Evolutionary conservation across 1,284 basidiomycete species (phyloP).

Genomic region (Puccinia novopanici): DNA sequence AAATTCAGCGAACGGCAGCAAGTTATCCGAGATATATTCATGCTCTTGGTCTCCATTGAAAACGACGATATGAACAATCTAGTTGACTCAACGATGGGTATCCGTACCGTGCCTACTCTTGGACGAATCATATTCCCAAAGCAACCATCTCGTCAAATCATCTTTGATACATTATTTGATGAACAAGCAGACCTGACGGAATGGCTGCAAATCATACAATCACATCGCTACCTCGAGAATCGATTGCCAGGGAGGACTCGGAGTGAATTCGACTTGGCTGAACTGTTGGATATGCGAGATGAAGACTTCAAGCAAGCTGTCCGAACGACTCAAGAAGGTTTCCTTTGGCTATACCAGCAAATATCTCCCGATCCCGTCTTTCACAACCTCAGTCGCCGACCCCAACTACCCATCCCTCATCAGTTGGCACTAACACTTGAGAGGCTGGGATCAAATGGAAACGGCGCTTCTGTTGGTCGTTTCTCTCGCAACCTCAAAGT

Average conservation of each 20-base stretch:
- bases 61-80: too few species aligned
- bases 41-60: too few species aligned
- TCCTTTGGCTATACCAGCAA: not conserved
- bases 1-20: too few species aligned
- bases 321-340: constrained; percentile 11
- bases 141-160: too few species aligned
- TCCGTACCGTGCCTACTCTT: too few species aligned
- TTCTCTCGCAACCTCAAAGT: constrained; percentile 13
- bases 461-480: constrained; percentile 16
- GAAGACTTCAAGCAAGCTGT: constrained; percentile 20
- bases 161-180: too few species aligned
- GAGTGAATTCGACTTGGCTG: not conserved
- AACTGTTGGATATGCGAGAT: not conserved
- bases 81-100: too few species aligned
- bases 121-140: too few species aligned
- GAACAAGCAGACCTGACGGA: too few species aligned
- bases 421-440: constrained; percentile 4
- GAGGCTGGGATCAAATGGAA: constrained; percentile 30
- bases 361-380: not conserved
- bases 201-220: too few species aligned
- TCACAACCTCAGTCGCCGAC: not conserved
- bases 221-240: too few species aligned
- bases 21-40: too few species aligned
- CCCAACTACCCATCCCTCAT: not conserved
- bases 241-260: not conserved